A percentile compares a stretch with the other conserved stretches of the same genome.
Evolutionary conservation across 345 rosid genomes (phyloP).

Genomic region (Eucalyptus viminalis): DNA sequence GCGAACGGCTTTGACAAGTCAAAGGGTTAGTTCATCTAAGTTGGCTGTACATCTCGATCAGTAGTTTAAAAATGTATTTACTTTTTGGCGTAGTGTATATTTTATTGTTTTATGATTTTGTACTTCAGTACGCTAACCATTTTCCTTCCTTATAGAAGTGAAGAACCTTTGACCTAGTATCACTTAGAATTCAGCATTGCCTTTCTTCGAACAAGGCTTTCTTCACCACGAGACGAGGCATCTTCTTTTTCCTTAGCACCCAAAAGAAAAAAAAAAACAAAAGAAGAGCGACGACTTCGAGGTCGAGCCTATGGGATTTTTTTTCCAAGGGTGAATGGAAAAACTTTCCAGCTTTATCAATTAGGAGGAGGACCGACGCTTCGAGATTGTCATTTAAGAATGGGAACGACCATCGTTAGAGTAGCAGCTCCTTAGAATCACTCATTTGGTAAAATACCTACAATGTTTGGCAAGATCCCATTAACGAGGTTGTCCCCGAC

Average conservation of each 20-base stretch:
- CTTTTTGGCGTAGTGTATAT: too few relatives aligned
- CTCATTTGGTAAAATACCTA: too few relatives aligned
- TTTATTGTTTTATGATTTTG: too few relatives aligned
- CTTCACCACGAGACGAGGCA: neutral
- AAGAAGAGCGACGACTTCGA: neutral
- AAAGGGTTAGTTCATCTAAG: conserved; percentile 14
- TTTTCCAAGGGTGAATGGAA: neutral
- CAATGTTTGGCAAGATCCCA: too few relatives aligned
- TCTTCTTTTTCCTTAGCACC: neutral
- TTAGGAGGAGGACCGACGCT: neutral
- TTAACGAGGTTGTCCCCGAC: too few relatives aligned
- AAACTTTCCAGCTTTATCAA: neutral
- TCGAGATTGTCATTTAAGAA: neutral
- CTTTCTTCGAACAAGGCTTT: neutral
- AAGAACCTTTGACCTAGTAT: too few relatives aligned
- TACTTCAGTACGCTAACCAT: too few relatives aligned
- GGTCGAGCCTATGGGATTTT: neutral
- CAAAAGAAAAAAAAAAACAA: too few relatives aligned
- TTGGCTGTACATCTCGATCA: conserved; percentile 67
- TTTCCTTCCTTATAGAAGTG: too few relatives aligned
- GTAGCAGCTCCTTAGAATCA: too few relatives aligned
- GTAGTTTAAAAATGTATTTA: neutral
- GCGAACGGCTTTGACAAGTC: neutral
- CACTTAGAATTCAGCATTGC: too few relatives aligned
- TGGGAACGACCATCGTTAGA: neutral